These are phyloP conservation scores for Monosporascus cannonballus DNA, from an alignment of 2,329 filamentous ascomycete species.

Conservation along the genomic window DNA sequence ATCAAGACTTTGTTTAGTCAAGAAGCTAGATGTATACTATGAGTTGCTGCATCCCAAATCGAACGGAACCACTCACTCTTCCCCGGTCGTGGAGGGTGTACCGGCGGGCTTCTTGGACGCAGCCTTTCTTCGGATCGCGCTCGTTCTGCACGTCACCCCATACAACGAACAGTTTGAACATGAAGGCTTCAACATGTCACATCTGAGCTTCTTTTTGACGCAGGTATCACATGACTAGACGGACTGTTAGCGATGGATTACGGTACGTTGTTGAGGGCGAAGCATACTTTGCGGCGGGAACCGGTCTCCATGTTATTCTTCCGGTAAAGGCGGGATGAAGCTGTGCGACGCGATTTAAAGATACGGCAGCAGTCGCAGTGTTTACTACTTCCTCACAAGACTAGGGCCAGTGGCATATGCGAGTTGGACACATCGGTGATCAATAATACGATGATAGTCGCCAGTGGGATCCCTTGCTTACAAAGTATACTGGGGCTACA, in stretches of 20 bases:
- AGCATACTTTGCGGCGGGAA: conserved; percentile 21
- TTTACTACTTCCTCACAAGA: no score
- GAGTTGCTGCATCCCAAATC: not conserved
- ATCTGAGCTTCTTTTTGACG: conserved; percentile 41
- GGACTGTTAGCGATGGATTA: not conserved
- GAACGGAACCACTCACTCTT: not conserved
- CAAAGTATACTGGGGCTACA: no score
- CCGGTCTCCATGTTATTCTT: conserved; percentile 19
- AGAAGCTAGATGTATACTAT: not conserved
- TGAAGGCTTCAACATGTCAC: conserved; percentile 36
- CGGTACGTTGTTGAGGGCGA: not conserved
- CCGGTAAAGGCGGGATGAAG: no score
- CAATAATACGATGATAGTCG: no score
- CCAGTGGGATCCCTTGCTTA: no score
- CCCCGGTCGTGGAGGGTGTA: not conserved
- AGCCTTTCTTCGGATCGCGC: conserved; percentile 19
- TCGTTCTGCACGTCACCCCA: conserved; percentile 31
- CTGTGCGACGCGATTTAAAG: no score
- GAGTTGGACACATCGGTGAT: no score
- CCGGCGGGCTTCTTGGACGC: conserved; percentile 6
- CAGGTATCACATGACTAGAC: conserved; percentile 34
- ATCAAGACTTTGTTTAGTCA: conserved; percentile 9
- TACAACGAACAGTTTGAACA: conserved; percentile 40
- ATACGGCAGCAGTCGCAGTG: no score
- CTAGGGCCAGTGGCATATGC: no score